Evolutionary conservation across 768 basidiomycete species (phyloP).

Genomic region (Tylopilus cervinicoccineus): DNA sequence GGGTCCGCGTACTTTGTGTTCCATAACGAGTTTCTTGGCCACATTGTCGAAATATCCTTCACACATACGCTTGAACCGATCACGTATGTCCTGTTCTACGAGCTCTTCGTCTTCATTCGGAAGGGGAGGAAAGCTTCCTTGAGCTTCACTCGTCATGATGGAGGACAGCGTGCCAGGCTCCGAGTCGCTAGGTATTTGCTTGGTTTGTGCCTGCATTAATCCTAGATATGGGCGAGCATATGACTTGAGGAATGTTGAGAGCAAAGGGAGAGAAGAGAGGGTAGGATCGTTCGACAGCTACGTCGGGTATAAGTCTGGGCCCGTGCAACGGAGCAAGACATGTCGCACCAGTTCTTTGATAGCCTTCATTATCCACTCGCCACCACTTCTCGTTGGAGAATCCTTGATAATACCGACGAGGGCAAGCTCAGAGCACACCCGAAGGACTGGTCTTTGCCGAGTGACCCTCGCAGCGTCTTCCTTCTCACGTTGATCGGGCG

Average conservation of each 20-base stretch:
- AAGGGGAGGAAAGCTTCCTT: conserved; percentile 39
- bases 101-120: conserved; percentile 63
- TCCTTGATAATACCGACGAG: conserved; percentile 82
- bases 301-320: conserved; percentile 12
- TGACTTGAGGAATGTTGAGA: conserved; percentile 91
- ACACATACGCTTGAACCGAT: conserved; percentile 89
- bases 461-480: conserved; percentile 78
- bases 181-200: conserved; percentile 53
- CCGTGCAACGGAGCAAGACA: conserved; percentile 4
- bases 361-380: conserved; percentile 87
- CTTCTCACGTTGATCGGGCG: conserved; percentile 84
- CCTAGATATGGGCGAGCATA: conserved; percentile 88
- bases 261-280: conserved; percentile 82
- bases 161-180: conserved; percentile 56
- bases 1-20: conserved; percentile 69
- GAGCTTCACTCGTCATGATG: conserved; percentile 29
- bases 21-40: conserved; percentile 85
- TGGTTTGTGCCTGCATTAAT: conserved; percentile 51
- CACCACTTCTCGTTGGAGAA: conserved; percentile 63
- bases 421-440: conserved; percentile 88
- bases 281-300: conserved; percentile 87
- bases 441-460: conserved; percentile 80
- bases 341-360: conserved; percentile 76
- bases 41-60: conserved; percentile 92
- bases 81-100: conserved; percentile 80